Evolutionary conservation across 2,329 filamentous ascomycete genomes (phyloP), one percentile per base, ranked within the genome.

Genomic region (Madurella mycetomatis): DNA sequence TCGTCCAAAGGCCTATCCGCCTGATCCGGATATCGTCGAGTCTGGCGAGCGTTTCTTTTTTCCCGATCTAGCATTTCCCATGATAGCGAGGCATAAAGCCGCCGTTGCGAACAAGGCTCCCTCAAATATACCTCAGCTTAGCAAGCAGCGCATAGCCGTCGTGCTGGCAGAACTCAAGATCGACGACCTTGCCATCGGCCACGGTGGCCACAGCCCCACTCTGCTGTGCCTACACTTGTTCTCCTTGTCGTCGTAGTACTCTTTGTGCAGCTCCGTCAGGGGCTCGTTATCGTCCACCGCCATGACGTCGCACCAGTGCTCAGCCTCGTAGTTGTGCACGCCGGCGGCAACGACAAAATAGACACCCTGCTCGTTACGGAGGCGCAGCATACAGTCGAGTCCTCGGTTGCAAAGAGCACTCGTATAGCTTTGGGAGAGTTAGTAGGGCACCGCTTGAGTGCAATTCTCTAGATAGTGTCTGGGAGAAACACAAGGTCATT

Each of bases 321-420:
- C n/a, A n/a, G n/a, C n/a, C n/a, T n/a, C 53, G 49, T 53, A 46
- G 41, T 55, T 55, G 49, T 55, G 53, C 32, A 55, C 44, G 17
- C 53, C 53, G 18, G 30, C 49, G 41, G 49, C 49, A 2, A 52
- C 41, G 40, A 49, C 25, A 17, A 53, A 53, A 30, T n/a, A 41
- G 5, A 32, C 41, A 9, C 41, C 25, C 7, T 25, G 25, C 25
- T 25, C 25, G 25, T 25, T 25, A 7, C 25, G 25, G 53, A 37
- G 53, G n/a, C 30, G 45, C 17, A 5, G 25, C 12, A 31, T 39
- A 7, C 25, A n/a, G n/a, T n/a, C n/a, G n/a, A n/a, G n/a, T n/a
- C n/a, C n/a, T n/a, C n/a, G n/a, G n/a, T n/a, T n/a, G n/a, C n/a
- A n/a, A n/a, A n/a, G n/a, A n/a, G n/a, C n/a, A n/a, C n/a, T n/a